phyloP scores from a whole-genome alignment of 495 filamentous ascomycete species.

The Amphirosellinia nigrospora region DNA sequence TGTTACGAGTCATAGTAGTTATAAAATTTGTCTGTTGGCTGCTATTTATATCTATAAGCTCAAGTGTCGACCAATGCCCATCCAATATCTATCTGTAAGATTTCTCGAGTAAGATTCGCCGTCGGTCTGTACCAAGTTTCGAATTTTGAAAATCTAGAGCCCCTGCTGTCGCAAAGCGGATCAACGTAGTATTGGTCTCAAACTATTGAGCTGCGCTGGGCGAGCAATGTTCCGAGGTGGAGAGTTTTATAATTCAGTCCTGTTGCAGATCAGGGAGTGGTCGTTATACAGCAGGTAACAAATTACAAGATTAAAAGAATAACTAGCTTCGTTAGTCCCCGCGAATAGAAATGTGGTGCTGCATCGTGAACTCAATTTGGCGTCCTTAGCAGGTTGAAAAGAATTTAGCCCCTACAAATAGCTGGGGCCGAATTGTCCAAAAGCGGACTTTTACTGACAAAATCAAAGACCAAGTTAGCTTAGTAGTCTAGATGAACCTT shows the following conservation, averaged over 20 bases:
- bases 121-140: conserved; percentile 1
- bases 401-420: not conserved
- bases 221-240: conserved; percentile 4
- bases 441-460: not conserved
- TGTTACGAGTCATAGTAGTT: not conserved
- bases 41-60: conserved; percentile 13
- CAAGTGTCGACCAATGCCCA: not conserved
- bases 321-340: not conserved
- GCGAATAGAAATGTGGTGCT: not conserved
- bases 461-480: not conserved
- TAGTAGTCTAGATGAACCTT: not conserved
- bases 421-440: not conserved
- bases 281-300: not conserved
- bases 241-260: conserved; percentile 5
- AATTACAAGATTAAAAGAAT: not conserved
- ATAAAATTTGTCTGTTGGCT: not conserved
- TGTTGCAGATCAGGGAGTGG: not conserved
- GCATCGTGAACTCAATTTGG: not conserved
- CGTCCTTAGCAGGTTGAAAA: not conserved
- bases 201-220: conserved; percentile 14
- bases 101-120: not conserved
- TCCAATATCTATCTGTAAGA: not conserved
- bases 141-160: not conserved
- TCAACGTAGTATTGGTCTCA: conserved; percentile 13
- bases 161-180: conserved; percentile 19